Evolutionary conservation across 208 protist species (phyloP).

Genomic region (Angomonas desouzai): DNA sequence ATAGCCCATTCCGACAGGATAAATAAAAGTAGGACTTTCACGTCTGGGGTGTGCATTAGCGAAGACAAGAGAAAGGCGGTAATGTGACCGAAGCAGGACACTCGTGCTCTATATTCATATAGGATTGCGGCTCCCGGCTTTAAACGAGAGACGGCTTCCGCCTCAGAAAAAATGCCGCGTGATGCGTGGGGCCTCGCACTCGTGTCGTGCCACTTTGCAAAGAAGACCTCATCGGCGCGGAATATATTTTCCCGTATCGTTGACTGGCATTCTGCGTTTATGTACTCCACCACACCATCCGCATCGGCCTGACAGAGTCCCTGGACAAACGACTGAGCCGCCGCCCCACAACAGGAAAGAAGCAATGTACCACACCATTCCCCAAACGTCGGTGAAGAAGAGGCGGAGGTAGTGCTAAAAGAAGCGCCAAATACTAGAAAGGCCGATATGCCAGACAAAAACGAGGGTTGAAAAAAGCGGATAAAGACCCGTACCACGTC

Average conservation of each 20-base stretch:
- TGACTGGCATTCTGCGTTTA: not conserved
- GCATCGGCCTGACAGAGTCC: not conserved
- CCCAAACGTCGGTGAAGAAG: not conserved
- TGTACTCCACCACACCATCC: not conserved
- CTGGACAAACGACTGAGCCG: not conserved
- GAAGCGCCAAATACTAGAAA: not conserved
- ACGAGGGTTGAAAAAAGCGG: not conserved
- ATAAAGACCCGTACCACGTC: not conserved
- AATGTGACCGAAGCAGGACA: not conserved
- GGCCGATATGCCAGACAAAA: not conserved
- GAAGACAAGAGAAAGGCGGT: not conserved
- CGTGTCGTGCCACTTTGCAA: not conserved
- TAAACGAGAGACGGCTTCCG: not conserved
- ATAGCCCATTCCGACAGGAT: not conserved
- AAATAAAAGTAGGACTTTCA: not conserved
- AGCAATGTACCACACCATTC: not conserved
- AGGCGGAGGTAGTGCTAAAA: not conserved
- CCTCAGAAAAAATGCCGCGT: not conserved
- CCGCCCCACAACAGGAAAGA: not conserved
- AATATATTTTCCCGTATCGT: not conserved
- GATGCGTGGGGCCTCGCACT: not conserved
- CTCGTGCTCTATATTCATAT: not conserved
- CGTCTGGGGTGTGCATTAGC: not conserved
- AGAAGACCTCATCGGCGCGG: constrained; percentile 1
- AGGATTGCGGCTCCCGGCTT: not conserved